Conservation (phyloP, 2,329 filamentous ascomycete species). For the Rutstroemia sp. region DNA sequence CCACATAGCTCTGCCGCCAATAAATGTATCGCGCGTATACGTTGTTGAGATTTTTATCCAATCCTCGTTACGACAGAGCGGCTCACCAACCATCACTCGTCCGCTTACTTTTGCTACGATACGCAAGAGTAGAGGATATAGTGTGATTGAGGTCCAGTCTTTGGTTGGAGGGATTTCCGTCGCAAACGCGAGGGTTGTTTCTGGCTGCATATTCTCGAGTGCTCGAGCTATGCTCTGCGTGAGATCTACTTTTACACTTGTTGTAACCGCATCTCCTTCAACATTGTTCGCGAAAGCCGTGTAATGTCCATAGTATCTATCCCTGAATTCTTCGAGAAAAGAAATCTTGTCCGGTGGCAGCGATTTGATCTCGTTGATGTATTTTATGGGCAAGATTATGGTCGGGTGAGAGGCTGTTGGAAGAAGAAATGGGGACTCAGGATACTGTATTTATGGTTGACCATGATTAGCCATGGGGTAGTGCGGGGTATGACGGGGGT, state of each 20-base stretch:
- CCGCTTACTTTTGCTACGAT: conserved; percentile 35
- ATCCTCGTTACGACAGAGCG: conserved; percentile 21
- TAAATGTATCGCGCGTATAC: conserved; percentile 13
- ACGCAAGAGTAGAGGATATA: conserved; percentile 30
- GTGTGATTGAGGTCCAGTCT: conserved; percentile 26
- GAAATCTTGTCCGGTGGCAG: conserved; percentile 1
- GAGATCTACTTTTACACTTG: conserved; percentile 20
- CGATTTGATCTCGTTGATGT: conserved; percentile 6
- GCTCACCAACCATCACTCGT: conserved; percentile 22
- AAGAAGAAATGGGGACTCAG: background rate
- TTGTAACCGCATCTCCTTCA: background rate
- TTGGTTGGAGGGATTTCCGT: conserved; percentile 13
- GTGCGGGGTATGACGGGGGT: background rate
- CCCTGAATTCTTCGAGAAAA: conserved; percentile 1
- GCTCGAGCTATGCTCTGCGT: conserved; percentile 19
- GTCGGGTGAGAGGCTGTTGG: conserved; percentile 1
- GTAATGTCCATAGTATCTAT: conserved; percentile 4
- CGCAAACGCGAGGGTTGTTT: conserved; percentile 17
- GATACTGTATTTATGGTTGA: background rate
- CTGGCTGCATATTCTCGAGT: conserved; percentile 20
- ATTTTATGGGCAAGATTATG: conserved; percentile 1
- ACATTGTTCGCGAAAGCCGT: background rate
- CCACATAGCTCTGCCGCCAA: background rate
- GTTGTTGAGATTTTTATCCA: conserved; percentile 20
- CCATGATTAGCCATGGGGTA: background rate